Conservation (phyloP, 2,329 filamentous ascomycete species). For the Colletotrichum musicola region DNA sequence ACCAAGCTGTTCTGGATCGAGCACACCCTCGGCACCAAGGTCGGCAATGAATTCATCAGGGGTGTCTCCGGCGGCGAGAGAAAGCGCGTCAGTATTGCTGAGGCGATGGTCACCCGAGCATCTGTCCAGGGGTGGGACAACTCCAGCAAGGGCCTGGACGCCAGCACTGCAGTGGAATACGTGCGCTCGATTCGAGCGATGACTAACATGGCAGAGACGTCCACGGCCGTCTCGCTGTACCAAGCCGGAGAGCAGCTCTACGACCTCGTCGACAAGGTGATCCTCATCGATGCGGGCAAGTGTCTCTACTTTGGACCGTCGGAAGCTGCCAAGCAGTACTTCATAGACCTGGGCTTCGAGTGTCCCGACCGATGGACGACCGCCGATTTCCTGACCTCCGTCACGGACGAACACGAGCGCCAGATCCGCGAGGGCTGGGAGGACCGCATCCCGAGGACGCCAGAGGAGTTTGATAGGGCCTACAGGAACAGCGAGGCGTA, state of each 20-base stretch:
- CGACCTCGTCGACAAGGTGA: conserved; percentile 75
- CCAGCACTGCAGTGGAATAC: conserved; percentile 75
- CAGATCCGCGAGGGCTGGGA: conserved; percentile 52
- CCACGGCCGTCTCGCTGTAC: conserved; percentile 75
- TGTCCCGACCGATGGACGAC: conserved; percentile 80
- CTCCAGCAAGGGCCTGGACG: conserved; percentile 74
- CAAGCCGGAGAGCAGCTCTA: conserved; percentile 69
- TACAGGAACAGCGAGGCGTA: conserved; percentile 62
- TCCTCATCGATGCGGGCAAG: conserved; percentile 75
- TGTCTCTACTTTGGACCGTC: conserved; percentile 79
- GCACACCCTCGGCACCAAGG: conserved; percentile 75
- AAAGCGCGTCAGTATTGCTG: conserved; percentile 82
- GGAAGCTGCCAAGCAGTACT: conserved; percentile 75
- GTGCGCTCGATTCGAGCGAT: conserved; percentile 73
- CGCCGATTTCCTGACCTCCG: conserved; percentile 81
- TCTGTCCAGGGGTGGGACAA: conserved; percentile 81
- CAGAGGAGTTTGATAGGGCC: conserved; percentile 70
- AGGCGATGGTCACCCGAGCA: conserved; percentile 72
- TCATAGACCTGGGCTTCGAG: conserved; percentile 77
- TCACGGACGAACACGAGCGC: conserved; percentile 73
- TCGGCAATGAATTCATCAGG: conserved; percentile 76
- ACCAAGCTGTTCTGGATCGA: conserved; percentile 78
- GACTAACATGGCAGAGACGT: conserved; percentile 72
- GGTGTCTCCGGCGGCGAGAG: conserved; percentile 73
- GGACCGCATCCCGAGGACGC: conserved; percentile 68